These are phyloP conservation scores for Heterobasidion irregulare DNA, from an alignment of 1,284 basidiomycete genomes.

Conservation along the genomic window DNA sequence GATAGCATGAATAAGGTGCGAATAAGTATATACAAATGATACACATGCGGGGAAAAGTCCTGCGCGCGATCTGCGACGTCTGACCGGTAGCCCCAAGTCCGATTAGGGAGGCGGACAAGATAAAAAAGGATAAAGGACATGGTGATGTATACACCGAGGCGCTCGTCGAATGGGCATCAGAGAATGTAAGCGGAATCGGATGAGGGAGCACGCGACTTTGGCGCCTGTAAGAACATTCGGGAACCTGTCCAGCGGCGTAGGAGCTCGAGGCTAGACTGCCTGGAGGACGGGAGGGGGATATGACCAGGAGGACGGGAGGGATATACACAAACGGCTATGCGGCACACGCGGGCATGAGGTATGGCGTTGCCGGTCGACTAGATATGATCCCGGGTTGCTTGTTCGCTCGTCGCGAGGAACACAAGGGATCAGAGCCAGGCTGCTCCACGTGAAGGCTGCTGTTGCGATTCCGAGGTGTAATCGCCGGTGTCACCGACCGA, in stretches of 20 bases:
- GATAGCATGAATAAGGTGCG: not conserved
- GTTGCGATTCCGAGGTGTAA: not conserved
- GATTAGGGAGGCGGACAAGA: not conserved
- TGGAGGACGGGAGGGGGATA: no score
- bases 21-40: not conserved
- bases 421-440: not conserved
- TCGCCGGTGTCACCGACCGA: not conserved
- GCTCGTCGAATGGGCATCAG: not conserved
- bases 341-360: no score
- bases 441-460: conserved; percentile 3
- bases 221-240: not conserved
- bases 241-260: no score
- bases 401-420: not conserved
- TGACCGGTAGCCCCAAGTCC: not conserved
- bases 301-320: no score
- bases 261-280: no score
- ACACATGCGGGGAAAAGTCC: not conserved
- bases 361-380: not conserved
- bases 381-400: not conserved
- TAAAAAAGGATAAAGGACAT: not conserved
- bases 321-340: no score
- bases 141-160: not conserved
- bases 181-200: not conserved
- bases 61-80: not conserved
- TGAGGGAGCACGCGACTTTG: not conserved